phyloP scores from a whole-genome alignment of 495 filamentous ascomycete species.

The Penicillium waksmanii region DNA sequence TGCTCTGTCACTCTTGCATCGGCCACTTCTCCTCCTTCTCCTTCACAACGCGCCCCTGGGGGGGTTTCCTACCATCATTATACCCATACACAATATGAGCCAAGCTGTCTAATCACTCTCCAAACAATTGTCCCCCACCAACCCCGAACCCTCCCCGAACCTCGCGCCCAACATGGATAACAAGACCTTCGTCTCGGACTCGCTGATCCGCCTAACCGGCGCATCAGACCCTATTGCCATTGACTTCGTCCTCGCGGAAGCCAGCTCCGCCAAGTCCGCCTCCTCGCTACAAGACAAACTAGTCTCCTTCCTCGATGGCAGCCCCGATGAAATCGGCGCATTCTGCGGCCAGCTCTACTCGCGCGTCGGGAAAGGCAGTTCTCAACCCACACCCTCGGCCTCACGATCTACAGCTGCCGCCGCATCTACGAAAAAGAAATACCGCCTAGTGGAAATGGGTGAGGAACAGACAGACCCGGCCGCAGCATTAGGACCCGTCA shows the following conservation, averaged over 20 bases:
- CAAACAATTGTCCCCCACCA: background rate
- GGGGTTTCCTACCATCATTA: background rate
- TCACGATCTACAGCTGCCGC: slow-evolving; percentile 14
- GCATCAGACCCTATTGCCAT: slow-evolving; percentile 63
- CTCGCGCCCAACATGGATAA: slow-evolving; percentile 39
- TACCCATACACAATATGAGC: background rate
- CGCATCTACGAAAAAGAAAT: slow-evolving; percentile 62
- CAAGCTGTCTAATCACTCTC: background rate
- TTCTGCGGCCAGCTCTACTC: slow-evolving; percentile 60
- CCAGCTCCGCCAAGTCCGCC: slow-evolving; percentile 57
- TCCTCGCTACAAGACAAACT: slow-evolving; percentile 58
- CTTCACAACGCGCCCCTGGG: background rate
- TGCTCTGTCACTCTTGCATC: no score
- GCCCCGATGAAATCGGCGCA: slow-evolving; percentile 45
- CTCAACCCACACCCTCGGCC: slow-evolving; percentile 14
- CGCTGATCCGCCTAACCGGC: slow-evolving; percentile 56
- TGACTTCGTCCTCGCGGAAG: slow-evolving; percentile 66
- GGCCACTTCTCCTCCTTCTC: background rate
- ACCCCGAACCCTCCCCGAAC: background rate
- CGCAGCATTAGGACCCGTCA: slow-evolving; percentile 49
- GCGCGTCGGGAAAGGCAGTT: slow-evolving; percentile 43
- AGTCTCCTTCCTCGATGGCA: slow-evolving; percentile 56
- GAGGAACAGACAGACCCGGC: slow-evolving; percentile 56
- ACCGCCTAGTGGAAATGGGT: slow-evolving; percentile 82
- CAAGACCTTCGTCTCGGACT: slow-evolving; percentile 51